Evolutionary conservation across 257 asterid genomes (phyloP).

Genomic region (Gynochthodes officinalis): DNA sequence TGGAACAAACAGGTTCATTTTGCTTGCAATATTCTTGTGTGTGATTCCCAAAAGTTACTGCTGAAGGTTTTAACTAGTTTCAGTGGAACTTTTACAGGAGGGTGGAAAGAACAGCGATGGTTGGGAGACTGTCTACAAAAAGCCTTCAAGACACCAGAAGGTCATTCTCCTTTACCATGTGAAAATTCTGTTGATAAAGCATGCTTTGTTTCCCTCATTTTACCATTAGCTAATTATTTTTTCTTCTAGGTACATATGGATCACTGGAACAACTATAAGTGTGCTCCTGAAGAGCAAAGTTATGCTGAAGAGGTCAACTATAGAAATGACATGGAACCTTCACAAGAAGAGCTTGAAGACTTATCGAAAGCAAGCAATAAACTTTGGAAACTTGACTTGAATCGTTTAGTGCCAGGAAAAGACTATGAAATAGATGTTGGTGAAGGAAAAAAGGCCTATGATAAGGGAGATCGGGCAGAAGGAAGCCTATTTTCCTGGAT

Average conservation of each 20-base stretch:
- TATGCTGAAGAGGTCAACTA: slow-evolving; percentile 52
- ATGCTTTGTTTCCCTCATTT: not conserved
- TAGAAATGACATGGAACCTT: slow-evolving; percentile 47
- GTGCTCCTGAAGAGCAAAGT: slow-evolving; percentile 60
- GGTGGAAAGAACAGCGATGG: slow-evolving; percentile 45
- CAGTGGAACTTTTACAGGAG: slow-evolving; percentile 40
- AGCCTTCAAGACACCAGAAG: slow-evolving; percentile 53
- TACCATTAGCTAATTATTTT: too few relatives aligned
- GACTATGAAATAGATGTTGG: slow-evolving; percentile 85
- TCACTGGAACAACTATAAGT: slow-evolving; percentile 63
- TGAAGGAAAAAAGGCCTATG: slow-evolving; percentile 82
- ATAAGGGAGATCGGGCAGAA: slow-evolving; percentile 70
- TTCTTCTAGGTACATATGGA: slow-evolving; percentile 51
- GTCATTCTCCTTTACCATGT: slow-evolving; percentile 26
- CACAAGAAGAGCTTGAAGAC: slow-evolving; percentile 63
- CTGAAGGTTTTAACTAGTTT: slow-evolving; percentile 9
- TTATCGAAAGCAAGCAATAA: slow-evolving; percentile 63
- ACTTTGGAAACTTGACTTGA: slow-evolving; percentile 84
- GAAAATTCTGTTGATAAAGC: slow-evolving; percentile 1
- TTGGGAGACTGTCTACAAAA: slow-evolving; percentile 76
- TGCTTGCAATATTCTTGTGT: slow-evolving; percentile 16
- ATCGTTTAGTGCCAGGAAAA: slow-evolving; percentile 72
- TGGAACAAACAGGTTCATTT: slow-evolving; percentile 28
- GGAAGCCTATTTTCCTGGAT: slow-evolving; percentile 77
- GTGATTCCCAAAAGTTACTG: slow-evolving; percentile 5